Conservation (phyloP, 148 eudicot genomes). For the Rhododendron williamsianum region DNA sequence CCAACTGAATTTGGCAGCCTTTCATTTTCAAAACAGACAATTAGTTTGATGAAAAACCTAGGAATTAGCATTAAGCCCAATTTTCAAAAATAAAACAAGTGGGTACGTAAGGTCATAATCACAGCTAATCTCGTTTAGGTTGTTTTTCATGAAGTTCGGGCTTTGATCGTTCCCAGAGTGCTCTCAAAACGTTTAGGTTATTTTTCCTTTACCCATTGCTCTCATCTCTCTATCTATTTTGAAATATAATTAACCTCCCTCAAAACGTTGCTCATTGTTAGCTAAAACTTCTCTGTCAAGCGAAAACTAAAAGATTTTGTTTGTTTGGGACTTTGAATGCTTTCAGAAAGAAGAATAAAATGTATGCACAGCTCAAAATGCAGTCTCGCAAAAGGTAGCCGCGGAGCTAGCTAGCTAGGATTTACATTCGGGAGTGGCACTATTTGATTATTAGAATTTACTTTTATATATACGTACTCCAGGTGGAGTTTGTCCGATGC, state of each 20-base stretch:
- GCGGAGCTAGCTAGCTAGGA: neutral
- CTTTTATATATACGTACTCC: no score
- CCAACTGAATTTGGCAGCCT: neutral
- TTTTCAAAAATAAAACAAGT: no score
- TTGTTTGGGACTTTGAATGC: neutral
- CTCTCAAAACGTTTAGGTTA: no score
- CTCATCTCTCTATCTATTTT: no score
- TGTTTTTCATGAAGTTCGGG: neutral
- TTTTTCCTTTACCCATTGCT: no score
- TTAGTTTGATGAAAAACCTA: neutral
- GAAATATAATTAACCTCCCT: no score
- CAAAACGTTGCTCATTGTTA: neutral
- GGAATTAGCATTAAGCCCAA: neutral
- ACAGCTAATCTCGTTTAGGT: neutral
- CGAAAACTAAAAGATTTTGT: neutral
- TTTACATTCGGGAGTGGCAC: neutral
- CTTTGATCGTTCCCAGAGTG: no score
- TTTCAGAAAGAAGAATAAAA: neutral
- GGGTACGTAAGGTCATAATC: no score
- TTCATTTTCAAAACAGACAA: neutral
- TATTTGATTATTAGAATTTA: no score
- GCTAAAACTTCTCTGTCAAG: neutral
- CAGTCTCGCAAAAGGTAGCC: neutral
- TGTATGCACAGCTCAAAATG: neutral
- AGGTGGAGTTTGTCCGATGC: no score